A percentile compares a stretch with the other conserved stretches of the same genome.
Conservation (phyloP, 257 asterid species). For the Capsicum rhomboideum region DNA sequence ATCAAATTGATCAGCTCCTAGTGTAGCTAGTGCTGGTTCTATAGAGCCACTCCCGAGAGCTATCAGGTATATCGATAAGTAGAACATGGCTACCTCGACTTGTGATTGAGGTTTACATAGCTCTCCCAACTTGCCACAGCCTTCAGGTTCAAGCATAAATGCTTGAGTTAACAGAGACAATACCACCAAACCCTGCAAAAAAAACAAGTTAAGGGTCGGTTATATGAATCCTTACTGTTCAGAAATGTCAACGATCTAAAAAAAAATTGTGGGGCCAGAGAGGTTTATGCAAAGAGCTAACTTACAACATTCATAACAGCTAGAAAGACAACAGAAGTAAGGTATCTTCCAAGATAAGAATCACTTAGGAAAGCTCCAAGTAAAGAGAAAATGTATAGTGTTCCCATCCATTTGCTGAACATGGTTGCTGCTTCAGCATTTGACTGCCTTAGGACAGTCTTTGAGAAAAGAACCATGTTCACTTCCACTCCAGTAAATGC, state of each 20-base stretch:
- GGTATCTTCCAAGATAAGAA: constrained; percentile 69
- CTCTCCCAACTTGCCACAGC: constrained; percentile 51
- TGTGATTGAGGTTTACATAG: constrained; percentile 43
- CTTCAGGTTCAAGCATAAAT: constrained; percentile 66
- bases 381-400: constrained; percentile 65
- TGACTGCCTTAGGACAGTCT: constrained; percentile 60
- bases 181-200: constrained; percentile 50
- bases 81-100: constrained; percentile 48
- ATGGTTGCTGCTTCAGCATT: constrained; percentile 69
- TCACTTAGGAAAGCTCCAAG: constrained; percentile 83
- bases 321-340: constrained; percentile 67
- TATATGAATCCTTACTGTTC: not conserved
- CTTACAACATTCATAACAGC: constrained; percentile 61
- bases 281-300: not conserved
- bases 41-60: constrained; percentile 88
- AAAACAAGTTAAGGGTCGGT: not conserved
- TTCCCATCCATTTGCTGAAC: constrained; percentile 78
- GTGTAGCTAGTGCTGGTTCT: constrained; percentile 75
- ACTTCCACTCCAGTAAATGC: constrained; percentile 83
- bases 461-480: constrained; percentile 72
- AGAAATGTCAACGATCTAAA: not conserved
- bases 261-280: not conserved
- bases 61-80: constrained; percentile 50
- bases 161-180: constrained; percentile 57
- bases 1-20: constrained; percentile 83